Conservation (phyloP, 2,329 filamentous ascomycete genomes). For the Pseudonectria buxi region DNA sequence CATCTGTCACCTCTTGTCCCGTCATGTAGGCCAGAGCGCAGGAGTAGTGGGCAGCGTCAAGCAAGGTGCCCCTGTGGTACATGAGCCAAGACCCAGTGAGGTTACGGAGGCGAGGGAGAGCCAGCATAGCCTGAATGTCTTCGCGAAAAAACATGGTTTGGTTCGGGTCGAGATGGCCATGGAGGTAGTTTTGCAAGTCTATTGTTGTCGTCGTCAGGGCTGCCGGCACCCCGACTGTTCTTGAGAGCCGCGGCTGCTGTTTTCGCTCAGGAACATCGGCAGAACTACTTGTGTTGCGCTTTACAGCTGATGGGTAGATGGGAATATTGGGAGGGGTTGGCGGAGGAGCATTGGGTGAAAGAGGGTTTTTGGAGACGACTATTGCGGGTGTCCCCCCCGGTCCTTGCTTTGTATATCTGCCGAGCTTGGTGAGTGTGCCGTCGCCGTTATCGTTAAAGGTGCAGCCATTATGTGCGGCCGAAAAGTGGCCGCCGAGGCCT, state of each 20-base stretch:
- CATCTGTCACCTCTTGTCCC: slow-evolving; percentile 19
- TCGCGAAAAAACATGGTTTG: slow-evolving; percentile 14
- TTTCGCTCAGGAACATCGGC: too few species aligned
- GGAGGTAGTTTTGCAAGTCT: slow-evolving; percentile 16
- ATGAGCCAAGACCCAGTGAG: slow-evolving; percentile 22
- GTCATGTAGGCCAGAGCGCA: slow-evolving; percentile 27
- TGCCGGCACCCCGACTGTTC: too few species aligned
- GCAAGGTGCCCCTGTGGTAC: slow-evolving; percentile 9
- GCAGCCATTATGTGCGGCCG: slow-evolving; percentile 15
- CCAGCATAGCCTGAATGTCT: slow-evolving; percentile 19
- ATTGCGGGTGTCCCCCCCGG: slow-evolving; percentile 20
- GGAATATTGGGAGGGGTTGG: slow-evolving; percentile 11
- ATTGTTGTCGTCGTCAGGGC: too few species aligned
- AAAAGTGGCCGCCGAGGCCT: slow-evolving; percentile 21
- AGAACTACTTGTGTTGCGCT: neutral
- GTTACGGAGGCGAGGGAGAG: slow-evolving; percentile 15
- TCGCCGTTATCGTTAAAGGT: slow-evolving; percentile 36
- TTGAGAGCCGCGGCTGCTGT: too few species aligned
- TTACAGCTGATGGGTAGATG: neutral
- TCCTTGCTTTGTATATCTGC: slow-evolving; percentile 15
- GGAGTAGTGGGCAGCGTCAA: slow-evolving; percentile 21
- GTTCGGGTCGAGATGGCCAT: slow-evolving; percentile 10
- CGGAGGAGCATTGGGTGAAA: slow-evolving; percentile 15
- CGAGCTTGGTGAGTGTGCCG: slow-evolving; percentile 30
- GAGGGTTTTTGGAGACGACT: slow-evolving; percentile 21